Percentiles rank a stretch among this genome's conserved stretches.
phyloP scores from a whole-genome alignment of 345 rosid genomes.

The Eutrema japonicum region DNA sequence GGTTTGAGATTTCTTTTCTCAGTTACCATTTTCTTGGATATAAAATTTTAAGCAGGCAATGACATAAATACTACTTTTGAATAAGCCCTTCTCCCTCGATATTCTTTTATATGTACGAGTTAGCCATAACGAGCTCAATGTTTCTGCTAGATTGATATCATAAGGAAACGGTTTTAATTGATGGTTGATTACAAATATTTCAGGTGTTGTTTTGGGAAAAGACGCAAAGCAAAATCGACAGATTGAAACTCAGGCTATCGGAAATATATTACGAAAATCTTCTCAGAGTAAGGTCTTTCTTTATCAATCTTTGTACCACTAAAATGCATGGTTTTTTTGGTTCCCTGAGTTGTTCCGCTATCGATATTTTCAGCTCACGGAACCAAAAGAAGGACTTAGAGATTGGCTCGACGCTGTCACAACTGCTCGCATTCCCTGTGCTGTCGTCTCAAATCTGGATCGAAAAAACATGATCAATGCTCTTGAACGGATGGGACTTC shows the following conservation, averaged over 20 bases:
- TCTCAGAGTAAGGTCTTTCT: slow-evolving; percentile 55
- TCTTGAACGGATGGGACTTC: slow-evolving; percentile 74
- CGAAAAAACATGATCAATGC: slow-evolving; percentile 73
- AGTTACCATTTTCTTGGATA: slow-evolving; percentile 17
- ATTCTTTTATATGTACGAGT: neutral
- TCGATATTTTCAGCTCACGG: slow-evolving; percentile 54
- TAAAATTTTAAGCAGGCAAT: slow-evolving; percentile 13
- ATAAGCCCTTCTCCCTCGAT: neutral
- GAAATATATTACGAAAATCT: slow-evolving; percentile 73
- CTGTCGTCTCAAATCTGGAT: slow-evolving; percentile 90
- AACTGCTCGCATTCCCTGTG: slow-evolving; percentile 87
- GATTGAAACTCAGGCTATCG: slow-evolving; percentile 67
- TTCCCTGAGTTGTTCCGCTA: slow-evolving; percentile 26
- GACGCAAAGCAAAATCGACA: slow-evolving; percentile 59
- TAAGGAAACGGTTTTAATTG: neutral
- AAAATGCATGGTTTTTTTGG: neutral
- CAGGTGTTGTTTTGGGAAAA: slow-evolving; percentile 79
- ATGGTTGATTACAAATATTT: slow-evolving; percentile 35
- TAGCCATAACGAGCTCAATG: neutral
- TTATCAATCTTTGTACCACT: slow-evolving; percentile 2
- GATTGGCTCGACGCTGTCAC: slow-evolving; percentile 92
- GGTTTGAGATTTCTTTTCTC: slow-evolving; percentile 56
- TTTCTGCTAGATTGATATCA: slow-evolving; percentile 17
- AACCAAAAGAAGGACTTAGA: slow-evolving; percentile 73
- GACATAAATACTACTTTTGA: neutral